Conservation (phyloP, 768 basidiomycete genomes). For the Mycena alexandri region DNA sequence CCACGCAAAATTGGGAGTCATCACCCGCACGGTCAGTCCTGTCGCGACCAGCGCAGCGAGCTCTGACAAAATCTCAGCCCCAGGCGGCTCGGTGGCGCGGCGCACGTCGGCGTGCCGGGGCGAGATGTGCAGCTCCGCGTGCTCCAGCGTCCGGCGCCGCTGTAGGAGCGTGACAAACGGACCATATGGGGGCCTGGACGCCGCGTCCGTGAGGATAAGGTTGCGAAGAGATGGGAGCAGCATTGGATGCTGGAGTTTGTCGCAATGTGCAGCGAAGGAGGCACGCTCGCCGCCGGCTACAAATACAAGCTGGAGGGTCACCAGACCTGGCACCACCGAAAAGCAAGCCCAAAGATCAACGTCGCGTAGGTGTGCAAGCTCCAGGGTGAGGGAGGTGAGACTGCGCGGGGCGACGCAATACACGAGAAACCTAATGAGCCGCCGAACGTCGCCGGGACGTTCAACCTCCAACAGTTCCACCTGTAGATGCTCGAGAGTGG, state of each 20-base stretch:
- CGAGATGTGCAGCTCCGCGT: slow-evolving; percentile 12
- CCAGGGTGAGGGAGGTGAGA: no score
- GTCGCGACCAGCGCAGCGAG: background rate
- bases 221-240: background rate
- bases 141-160: background rate
- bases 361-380: background rate
- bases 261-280: background rate
- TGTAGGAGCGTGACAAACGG: background rate
- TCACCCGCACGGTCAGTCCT: background rate
- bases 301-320: background rate
- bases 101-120: background rate
- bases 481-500: slow-evolving; percentile 5
- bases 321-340: background rate
- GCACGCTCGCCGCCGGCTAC: background rate
- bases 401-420: background rate
- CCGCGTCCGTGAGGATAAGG: background rate
- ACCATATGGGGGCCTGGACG: background rate
- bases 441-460: background rate
- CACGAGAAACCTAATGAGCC: background rate
- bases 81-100: background rate
- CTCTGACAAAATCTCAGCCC: background rate
- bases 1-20: background rate
- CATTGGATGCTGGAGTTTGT: background rate
- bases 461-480: background rate
- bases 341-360: background rate